Evolutionary conservation across 2,329 filamentous ascomycete genomes (phyloP).

Genomic region (Lachnellula occidentalis): DNA sequence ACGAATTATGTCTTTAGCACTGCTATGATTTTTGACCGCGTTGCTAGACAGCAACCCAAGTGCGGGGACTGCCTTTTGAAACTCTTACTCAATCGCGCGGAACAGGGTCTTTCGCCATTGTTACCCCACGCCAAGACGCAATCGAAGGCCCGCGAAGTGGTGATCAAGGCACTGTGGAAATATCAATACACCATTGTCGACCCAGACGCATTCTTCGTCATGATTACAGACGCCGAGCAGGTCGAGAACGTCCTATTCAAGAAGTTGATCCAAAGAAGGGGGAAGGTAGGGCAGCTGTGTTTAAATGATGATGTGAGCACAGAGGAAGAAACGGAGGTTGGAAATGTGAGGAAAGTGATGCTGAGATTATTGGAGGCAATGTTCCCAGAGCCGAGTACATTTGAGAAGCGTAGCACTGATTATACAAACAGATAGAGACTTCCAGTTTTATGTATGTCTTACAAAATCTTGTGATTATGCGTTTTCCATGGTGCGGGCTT

Average conservation of each 20-base stretch:
- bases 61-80: slow-evolving; percentile 40
- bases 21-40: slow-evolving; percentile 35
- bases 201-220: slow-evolving; percentile 37
- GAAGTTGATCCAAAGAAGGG: slow-evolving; percentile 30
- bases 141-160: slow-evolving; percentile 28
- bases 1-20: slow-evolving; percentile 35
- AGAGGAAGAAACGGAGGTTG: slow-evolving; percentile 31
- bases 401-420: slow-evolving; percentile 5
- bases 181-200: slow-evolving; percentile 39
- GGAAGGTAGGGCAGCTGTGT: slow-evolving; percentile 36
- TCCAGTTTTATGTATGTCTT: background rate
- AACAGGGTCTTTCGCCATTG: slow-evolving; percentile 34
- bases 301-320: slow-evolving; percentile 40
- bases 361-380: slow-evolving; percentile 35
- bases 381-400: slow-evolving; percentile 13
- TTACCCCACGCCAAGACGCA: slow-evolving; percentile 29
- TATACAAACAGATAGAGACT: background rate
- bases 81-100: slow-evolving; percentile 33
- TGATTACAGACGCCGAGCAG: slow-evolving; percentile 41
- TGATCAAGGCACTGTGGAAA: slow-evolving; percentile 36
- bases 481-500: too few relatives aligned
- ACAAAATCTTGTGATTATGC: too few relatives aligned
- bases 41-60: slow-evolving; percentile 33
- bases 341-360: slow-evolving; percentile 22
- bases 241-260: slow-evolving; percentile 35